phyloP scores from a whole-genome alignment of 2,329 filamentous ascomycete species.

The Diaporthe sp. region DNA sequence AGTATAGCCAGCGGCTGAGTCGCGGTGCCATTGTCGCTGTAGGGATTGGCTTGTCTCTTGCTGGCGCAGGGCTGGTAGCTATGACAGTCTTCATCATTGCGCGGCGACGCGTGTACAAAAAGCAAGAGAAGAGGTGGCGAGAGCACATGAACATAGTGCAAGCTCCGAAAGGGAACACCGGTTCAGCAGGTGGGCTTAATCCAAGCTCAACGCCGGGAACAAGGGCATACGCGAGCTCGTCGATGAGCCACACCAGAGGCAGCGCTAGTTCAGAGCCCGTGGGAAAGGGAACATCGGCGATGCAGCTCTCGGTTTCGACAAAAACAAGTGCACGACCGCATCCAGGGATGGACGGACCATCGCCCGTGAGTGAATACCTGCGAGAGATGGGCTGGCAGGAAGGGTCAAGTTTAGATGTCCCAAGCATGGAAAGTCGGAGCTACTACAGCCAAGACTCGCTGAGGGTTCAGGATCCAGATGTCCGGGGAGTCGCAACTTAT shows the following conservation, averaged over 20 bases:
- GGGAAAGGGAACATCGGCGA: not conserved
- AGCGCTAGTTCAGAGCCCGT: not conserved
- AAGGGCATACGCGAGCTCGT: not conserved
- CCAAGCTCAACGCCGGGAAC: not conserved
- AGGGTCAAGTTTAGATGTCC: not conserved
- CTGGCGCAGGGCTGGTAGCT: slow-evolving; percentile 26
- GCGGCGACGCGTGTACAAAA: slow-evolving; percentile 33
- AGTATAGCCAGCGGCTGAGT: not conserved
- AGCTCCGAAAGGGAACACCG: not conserved
- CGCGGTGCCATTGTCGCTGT: slow-evolving; percentile 23
- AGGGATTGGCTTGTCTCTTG: slow-evolving; percentile 25
- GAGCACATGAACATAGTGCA: slow-evolving; percentile 7
- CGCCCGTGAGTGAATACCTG: slow-evolving; percentile 8
- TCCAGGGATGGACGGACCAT: not conserved
- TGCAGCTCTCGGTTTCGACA: not conserved
- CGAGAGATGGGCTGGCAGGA: slow-evolving; percentile 20
- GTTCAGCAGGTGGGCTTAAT: not conserved
- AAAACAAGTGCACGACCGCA: not conserved
- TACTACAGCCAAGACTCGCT: slow-evolving; percentile 15
- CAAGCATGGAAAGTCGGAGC: slow-evolving; percentile 10
- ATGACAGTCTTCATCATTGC: slow-evolving; percentile 30
- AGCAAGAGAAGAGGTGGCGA: slow-evolving; percentile 29
- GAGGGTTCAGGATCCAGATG: slow-evolving; percentile 1
- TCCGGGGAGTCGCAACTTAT: not conserved
- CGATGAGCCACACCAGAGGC: not conserved